Base-by-base conservation (phyloP, 2,329 filamentous ascomycete species). In the Aspergillus uvarum region DNA sequence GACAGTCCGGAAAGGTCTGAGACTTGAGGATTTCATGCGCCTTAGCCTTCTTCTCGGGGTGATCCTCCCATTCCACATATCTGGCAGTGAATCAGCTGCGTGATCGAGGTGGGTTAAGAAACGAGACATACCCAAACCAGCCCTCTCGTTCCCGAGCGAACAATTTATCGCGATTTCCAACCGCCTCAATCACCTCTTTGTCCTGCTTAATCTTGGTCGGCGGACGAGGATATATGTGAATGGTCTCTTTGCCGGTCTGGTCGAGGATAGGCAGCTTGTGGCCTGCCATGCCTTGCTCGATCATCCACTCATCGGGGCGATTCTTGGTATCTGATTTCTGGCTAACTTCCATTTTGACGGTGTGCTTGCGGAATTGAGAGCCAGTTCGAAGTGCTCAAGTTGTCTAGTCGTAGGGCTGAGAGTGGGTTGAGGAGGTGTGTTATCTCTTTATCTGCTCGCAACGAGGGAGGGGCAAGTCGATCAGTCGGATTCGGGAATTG, bases 61-160 rank as follows among this genome's bases (percentile, higher is more conserved):
- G 88, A 12, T 85, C 81, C 68, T 89, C 87, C 87, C 87, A 89
- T 67, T 89, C 87, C 5, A 91, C 79, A 61, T 89, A 90, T 7
- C 84, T 74, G 47, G 10, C 29, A 16, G 24, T 16, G 49, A 59
- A 55, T 29, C 42, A 61, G 58, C 11, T 24, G 29, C 11, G 7
- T 48, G 11, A 5, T 21, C 21, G 12, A 24, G 24, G 21, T 5
- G 2, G 26, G 5, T 19, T 16, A 16, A 32, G 22, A 63, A 32
- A 19, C 0, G 12, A 6, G 14, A 24, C n/a, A 44, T 52, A 77
- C 75, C 81, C 80, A 60, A 76, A 76, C 80, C 81, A 83, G 7
- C 80, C 80, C 26, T 76, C 69, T 7, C 71, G 68, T 62, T 83
- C 81, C 51, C 79, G 75, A 1, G 72, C 67, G 53, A 82, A 82